Evolutionary conservation across 495 filamentous ascomycete species (phyloP), one percentile per base, ranked within the genome.

Genomic region (Podospora fimiseda): DNA sequence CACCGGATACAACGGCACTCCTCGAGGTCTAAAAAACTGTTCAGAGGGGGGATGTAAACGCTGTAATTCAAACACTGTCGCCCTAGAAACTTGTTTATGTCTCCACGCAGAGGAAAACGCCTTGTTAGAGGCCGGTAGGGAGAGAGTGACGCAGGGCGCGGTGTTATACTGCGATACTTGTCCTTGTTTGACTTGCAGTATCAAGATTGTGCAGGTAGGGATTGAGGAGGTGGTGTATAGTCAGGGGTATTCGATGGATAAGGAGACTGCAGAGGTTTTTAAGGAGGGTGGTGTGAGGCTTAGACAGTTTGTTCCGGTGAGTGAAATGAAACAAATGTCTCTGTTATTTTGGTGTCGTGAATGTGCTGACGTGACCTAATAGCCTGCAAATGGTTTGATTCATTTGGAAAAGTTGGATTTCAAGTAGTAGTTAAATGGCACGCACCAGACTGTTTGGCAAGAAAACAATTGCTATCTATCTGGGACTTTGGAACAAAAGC

Each of bases 61-160:
- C 36, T 97, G 93, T 66, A 98, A 98, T 62, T 60, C 64, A 14
- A 73, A 66, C 14, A 84, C 81, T 2, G 81, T 76, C 24, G 84
- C 80, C 0, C 74, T 97, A 24, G 81, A 81, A 1, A 95, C 93
- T 16, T 98, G 93, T 60, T 76, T 96, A 23, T 98, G 93, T 66
- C 79, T 98, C 11, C 93, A 98, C 66, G 93, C 93, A 0, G 93
- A 98, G 72, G 93, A 98, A 71, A 98, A 98, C 67, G 93, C 93
- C 0, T 70, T 98, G 38, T 74, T 98, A 19, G 93, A 97, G 72
- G 93, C 94, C 23, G 93, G 93, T 1, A 77, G 92, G 56, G 93
- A 97, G 68, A 76, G 93, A 18, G 87, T 98, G 57, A 76, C 89
- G 33, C 83, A 86, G 45, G 72, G 74, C 77, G 85, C 87, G 11